Evolutionary conservation across 768 basidiomycete genomes (phyloP).

Genomic region (Tricholoma terreum): DNA sequence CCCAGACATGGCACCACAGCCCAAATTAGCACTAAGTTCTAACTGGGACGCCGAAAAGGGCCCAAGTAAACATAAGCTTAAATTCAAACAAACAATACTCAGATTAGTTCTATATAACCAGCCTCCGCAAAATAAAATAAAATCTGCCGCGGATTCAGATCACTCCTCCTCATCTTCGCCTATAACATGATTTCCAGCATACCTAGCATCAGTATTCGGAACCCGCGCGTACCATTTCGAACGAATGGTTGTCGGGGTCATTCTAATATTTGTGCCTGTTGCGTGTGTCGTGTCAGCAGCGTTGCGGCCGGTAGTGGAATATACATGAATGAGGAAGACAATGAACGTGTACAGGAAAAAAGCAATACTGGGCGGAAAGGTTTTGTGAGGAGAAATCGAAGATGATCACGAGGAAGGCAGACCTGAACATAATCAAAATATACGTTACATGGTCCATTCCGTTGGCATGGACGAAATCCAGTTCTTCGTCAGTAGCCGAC

Average conservation of each 20-base stretch:
- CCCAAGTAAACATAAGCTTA: too few relatives aligned
- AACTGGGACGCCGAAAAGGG: too few relatives aligned
- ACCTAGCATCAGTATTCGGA: constrained; percentile 43
- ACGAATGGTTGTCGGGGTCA: constrained; percentile 15
- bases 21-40: too few relatives aligned
- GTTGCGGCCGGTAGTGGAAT: constrained; percentile 59
- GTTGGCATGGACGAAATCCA: constrained; percentile 60
- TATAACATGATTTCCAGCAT: too few relatives aligned
- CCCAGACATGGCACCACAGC: too few relatives aligned
- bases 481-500: constrained; percentile 91
- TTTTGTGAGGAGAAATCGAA: not conserved
- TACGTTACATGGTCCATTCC: constrained; percentile 94
- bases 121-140: too few relatives aligned
- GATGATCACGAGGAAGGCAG: constrained; percentile 13
- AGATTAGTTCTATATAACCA: too few relatives aligned
- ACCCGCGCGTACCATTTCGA: constrained; percentile 69
- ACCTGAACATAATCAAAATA: constrained; percentile 81
- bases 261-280: constrained; percentile 11
- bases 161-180: too few relatives aligned
- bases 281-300: constrained; percentile 23
- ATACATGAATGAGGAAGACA: constrained; percentile 67
- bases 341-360: constrained; percentile 79
- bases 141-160: too few relatives aligned
- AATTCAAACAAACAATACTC: too few relatives aligned
- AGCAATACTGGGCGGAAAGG: constrained; percentile 45